These are phyloP conservation scores for Solanum stenotomum DNA, from an alignment of 257 asterid genomes.

Conservation along the genomic window DNA sequence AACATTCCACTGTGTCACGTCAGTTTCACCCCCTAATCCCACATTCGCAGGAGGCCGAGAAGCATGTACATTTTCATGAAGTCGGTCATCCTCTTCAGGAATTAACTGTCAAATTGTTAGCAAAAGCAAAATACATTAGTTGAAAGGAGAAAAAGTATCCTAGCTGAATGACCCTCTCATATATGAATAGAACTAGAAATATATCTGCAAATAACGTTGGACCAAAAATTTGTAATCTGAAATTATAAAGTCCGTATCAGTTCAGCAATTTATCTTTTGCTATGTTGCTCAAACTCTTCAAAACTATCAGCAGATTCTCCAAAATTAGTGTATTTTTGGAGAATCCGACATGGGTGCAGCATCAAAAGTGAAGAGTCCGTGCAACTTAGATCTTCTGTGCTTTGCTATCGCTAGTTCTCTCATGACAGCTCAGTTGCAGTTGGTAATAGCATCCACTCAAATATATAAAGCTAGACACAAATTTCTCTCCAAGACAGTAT, in stretches of 20 bases:
- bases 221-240: background rate
- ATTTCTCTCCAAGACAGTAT: too few relatives aligned
- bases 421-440: background rate
- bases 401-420: background rate
- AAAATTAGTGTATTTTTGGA: background rate
- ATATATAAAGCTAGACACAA: background rate
- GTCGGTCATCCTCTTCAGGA: constrained; percentile 71
- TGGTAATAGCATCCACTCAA: background rate
- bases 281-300: background rate
- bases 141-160: background rate
- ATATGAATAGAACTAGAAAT: background rate
- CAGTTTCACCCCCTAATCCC: constrained; percentile 50
- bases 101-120: constrained; percentile 40
- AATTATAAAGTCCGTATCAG: background rate
- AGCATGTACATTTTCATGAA: constrained; percentile 24
- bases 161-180: background rate
- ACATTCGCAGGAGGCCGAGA: constrained; percentile 28
- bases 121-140: background rate
- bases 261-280: background rate
- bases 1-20: constrained; percentile 96
- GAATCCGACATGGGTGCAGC: background rate
- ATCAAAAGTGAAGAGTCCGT: background rate
- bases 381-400: background rate
- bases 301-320: background rate
- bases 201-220: background rate